phyloP scores from a whole-genome alignment of 257 asterid species.

The Lavandula angustifolia region DNA sequence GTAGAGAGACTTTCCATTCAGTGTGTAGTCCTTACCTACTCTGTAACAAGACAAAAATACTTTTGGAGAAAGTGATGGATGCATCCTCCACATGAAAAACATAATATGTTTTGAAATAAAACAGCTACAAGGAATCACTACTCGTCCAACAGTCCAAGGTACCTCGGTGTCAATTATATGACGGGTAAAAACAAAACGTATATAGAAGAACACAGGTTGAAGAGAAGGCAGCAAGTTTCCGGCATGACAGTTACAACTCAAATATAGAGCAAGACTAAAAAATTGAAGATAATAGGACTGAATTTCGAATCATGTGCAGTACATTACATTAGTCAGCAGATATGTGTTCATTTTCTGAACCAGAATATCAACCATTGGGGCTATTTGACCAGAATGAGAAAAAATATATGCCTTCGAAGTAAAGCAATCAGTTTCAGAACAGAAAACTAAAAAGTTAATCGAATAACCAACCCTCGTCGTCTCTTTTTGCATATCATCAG shows the following conservation, averaged over 20 bases:
- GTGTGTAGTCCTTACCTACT: slow-evolving; percentile 1
- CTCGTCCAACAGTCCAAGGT: too few relatives aligned
- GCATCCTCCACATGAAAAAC: not conserved
- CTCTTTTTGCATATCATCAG: not conserved
- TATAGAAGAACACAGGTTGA: not conserved
- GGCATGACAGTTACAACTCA: not conserved
- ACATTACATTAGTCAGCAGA: not conserved
- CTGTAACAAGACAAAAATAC: not conserved
- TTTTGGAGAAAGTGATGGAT: not conserved
- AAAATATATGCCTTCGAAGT: not conserved
- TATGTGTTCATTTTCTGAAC: slow-evolving; percentile 10
- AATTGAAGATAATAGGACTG: slow-evolving; percentile 1
- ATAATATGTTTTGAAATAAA: not conserved
- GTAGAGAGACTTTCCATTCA: not conserved
- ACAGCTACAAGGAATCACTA: not conserved
- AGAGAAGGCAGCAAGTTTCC: slow-evolving; percentile 4
- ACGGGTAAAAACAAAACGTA: slow-evolving; percentile 6
- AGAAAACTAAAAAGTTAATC: not conserved
- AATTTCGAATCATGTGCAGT: not conserved
- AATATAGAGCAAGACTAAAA: not conserved
- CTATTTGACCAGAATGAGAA: slow-evolving; percentile 12
- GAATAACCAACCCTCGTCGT: not conserved
- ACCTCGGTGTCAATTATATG: not conserved
- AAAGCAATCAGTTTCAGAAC: slow-evolving; percentile 16
- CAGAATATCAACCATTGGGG: not conserved